Conservation (phyloP, 2,329 filamentous ascomycete species). For the Colletotrichum ledebouriae region DNA sequence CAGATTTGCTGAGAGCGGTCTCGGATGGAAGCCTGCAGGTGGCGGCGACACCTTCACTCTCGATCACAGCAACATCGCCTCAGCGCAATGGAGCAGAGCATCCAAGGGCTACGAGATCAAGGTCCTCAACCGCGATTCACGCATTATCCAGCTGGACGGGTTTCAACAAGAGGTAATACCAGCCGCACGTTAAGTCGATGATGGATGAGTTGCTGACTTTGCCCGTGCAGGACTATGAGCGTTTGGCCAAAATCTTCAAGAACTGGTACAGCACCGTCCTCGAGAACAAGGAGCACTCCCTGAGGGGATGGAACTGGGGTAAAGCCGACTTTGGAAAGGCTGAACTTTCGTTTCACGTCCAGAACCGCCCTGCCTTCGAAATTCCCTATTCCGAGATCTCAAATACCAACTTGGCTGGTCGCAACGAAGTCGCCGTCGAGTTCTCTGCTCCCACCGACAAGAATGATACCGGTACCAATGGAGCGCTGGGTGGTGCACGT, state of each 20-base stretch:
- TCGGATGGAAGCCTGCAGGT: conserved; percentile 92
- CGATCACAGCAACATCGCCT: conserved; percentile 85
- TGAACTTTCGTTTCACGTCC: conserved; percentile 95
- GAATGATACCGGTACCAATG: conserved; percentile 80
- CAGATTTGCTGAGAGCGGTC: conserved; percentile 91
- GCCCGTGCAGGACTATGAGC: conserved; percentile 81
- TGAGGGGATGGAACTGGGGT: conserved; percentile 99
- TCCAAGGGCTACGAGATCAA: conserved; percentile 94
- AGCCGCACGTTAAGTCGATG: conserved; percentile 47
- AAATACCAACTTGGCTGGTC: conserved; percentile 96
- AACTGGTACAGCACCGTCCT: conserved; percentile 97
- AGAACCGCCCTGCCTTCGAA: conserved; percentile 96
- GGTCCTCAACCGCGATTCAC: conserved; percentile 85
- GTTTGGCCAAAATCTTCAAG: conserved; percentile 93
- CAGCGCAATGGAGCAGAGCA: conserved; percentile 94
- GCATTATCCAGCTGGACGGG: conserved; percentile 92
- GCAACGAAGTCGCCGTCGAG: conserved; percentile 97
- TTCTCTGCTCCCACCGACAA: conserved; percentile 83
- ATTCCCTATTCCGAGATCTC: conserved; percentile 97
- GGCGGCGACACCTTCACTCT: conserved; percentile 95
- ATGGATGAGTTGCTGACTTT: conserved; percentile 1
- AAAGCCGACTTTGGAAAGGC: conserved; percentile 97
- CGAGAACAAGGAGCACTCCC: conserved; percentile 92
- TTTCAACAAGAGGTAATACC: conserved; percentile 81
- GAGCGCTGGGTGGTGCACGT: conserved; percentile 78